Conservation (phyloP, 192 early-diverging fungal genomes). For the Coemansia sp. region DNA sequence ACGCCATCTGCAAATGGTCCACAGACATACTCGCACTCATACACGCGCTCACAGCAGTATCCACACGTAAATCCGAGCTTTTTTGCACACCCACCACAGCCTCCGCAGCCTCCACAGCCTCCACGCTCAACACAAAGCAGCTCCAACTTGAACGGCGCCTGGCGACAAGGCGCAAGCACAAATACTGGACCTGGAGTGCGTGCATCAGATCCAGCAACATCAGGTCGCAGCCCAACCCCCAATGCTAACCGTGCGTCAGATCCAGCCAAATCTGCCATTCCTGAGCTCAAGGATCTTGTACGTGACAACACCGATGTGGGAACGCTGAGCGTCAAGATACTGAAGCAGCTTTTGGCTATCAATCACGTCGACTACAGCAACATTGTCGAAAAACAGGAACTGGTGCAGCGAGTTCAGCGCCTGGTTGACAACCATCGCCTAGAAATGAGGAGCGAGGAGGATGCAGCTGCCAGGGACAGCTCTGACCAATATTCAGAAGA, state of each 20-base stretch:
- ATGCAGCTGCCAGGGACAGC: constrained; percentile 16
- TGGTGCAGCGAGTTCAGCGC: constrained; percentile 63
- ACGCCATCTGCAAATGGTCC: constrained; percentile 1
- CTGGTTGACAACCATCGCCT: constrained; percentile 61
- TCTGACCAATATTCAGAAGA: constrained; percentile 54
- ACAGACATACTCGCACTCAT: constrained; percentile 26
- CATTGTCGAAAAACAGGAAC: constrained; percentile 75
- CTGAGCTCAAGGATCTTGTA: constrained; percentile 42
- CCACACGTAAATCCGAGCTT: not conserved
- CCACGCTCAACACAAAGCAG: constrained; percentile 22
- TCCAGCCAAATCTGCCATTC: not conserved
- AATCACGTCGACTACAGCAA: constrained; percentile 67
- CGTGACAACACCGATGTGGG: constrained; percentile 52
- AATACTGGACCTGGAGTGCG: not conserved
- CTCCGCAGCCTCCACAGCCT: constrained; percentile 17
- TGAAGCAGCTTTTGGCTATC: constrained; percentile 65
- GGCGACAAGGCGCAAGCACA: not conserved
- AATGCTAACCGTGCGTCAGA: not conserved
- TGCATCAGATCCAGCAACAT: not conserved
- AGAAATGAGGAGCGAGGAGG: constrained; percentile 54
- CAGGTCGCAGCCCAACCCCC: not conserved
- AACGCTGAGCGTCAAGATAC: constrained; percentile 63
- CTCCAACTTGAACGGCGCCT: not conserved
- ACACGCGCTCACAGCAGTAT: constrained; percentile 8
- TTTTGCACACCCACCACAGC: constrained; percentile 12